phyloP scores from a whole-genome alignment of 1,284 basidiomycete genomes.

The Rhodotorula glutinis region DNA sequence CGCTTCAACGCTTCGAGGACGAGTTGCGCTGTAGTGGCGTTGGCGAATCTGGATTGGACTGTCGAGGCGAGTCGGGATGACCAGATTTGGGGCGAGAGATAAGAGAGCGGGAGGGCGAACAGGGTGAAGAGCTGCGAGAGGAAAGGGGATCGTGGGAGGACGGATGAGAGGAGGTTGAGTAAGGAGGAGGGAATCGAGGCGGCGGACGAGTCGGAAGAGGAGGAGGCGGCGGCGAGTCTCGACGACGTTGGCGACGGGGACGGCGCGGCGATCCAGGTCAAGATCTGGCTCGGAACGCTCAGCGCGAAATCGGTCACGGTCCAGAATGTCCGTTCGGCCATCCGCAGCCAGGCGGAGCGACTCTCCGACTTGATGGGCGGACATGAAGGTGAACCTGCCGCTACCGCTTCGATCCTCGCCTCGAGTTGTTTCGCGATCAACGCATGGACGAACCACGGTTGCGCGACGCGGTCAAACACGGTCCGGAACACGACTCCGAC shows the following conservation, averaged over 20 bases:
- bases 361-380: not conserved
- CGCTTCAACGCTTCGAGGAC: conserved; percentile 58
- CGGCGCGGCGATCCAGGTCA: conserved; percentile 27
- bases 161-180: conserved; percentile 16
- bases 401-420: too few species aligned
- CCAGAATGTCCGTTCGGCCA: too few species aligned
- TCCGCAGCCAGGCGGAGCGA: not conserved
- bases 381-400: too few species aligned
- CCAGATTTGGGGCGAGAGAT: conserved; percentile 16
- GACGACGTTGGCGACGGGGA: not conserved
- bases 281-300: conserved; percentile 40
- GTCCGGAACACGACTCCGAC: conserved; percentile 66
- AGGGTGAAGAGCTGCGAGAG: conserved; percentile 41
- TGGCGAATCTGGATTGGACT: conserved; percentile 59
- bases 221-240: conserved; percentile 3
- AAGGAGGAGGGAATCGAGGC: conserved; percentile 9
- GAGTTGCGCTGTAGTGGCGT: conserved; percentile 55
- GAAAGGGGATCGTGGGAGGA: conserved; percentile 37
- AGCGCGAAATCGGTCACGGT: not conserved
- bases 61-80: conserved; percentile 59
- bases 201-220: not conserved
- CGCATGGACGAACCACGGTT: conserved; percentile 77
- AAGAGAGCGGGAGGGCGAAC: conserved; percentile 22
- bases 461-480: conserved; percentile 63
- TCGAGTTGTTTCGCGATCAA: conserved; percentile 62